Evolutionary conservation across 176 grass and related monocot species (phyloP), one percentile per base, ranked within the genome.

Genomic region (Calamus simplicifolius): DNA sequence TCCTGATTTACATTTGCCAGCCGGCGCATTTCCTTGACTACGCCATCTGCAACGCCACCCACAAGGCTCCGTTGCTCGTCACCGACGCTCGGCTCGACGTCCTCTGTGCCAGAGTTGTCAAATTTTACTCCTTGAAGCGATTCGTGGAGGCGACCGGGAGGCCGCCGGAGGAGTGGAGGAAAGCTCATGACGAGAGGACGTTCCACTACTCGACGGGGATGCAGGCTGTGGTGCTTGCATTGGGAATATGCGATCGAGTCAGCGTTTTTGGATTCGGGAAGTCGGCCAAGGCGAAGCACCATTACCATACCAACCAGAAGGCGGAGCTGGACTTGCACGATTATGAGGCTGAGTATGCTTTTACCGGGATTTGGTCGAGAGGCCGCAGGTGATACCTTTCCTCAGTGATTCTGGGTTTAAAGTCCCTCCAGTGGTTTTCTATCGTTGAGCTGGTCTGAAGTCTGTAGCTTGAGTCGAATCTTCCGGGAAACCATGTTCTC

Each of bases 191-290:
- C 27, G 54, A 73, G 8, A 61, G 80, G 27, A 51, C 79, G 62
- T 97, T 97, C 82, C 92, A 97, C 29, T 97, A 97, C 72, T 97
- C 92, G 4, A 91, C 87, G 1, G 92, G 92, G 27, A 83, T 97
- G 83, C 92, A 97, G 74, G 87, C 92, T 48, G 75, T 88, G 58
- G 90, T 97, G 87, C 80, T 97, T 16, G 92, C 87, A 0, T 78
- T 88, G 21, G 92, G 92, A 18, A 80, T 91, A 29, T 97, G 84
- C 27, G 83, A 97, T 35, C 81, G 48, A 43, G 87, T 97, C 28
- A 85, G 87, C 71, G 75, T 91, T 1, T 97, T 97, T 19, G 87
- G 87, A 2, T 97, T 97, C 55, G 92, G 92, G 4, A 97, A 91
- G 56, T 63, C 81, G 16, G 28, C 29, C 2, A 84, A 85, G 50